Conservation (phyloP, 2,329 filamentous ascomycete species). For the Sporothrix brunneoviolacea region DNA sequence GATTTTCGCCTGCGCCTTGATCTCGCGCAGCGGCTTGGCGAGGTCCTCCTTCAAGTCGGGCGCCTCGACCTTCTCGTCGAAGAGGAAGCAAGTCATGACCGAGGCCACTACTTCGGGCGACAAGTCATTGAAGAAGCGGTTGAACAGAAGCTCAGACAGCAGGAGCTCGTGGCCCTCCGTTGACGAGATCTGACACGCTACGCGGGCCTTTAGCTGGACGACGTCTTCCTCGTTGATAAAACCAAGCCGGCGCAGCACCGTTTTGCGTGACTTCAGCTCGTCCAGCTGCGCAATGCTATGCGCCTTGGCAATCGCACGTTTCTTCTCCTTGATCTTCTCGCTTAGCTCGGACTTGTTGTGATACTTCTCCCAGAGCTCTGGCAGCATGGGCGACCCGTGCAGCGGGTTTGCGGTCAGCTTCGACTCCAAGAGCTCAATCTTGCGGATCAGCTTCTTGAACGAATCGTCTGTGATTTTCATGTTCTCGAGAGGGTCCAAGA, state of each 20-base stretch:
- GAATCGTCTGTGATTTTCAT: slow-evolving; percentile 90
- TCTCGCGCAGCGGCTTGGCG: slow-evolving; percentile 75
- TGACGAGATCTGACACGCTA: slow-evolving; percentile 95
- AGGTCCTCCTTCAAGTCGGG: slow-evolving; percentile 74
- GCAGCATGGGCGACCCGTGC: slow-evolving; percentile 79
- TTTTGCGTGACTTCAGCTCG: slow-evolving; percentile 91
- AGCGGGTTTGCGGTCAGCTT: slow-evolving; percentile 82
- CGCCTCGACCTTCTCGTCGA: slow-evolving; percentile 89
- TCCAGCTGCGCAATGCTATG: slow-evolving; percentile 89
- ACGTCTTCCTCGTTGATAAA: slow-evolving; percentile 97
- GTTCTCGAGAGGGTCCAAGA: slow-evolving; percentile 89
- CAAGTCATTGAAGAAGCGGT: slow-evolving; percentile 96
- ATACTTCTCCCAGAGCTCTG: slow-evolving; percentile 82
- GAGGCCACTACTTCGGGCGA: slow-evolving; percentile 81
- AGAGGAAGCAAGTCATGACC: slow-evolving; percentile 88
- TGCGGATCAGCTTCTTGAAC: slow-evolving; percentile 87
- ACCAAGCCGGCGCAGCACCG: slow-evolving; percentile 83
- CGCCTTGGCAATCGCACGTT: slow-evolving; percentile 78
- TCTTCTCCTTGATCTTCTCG: slow-evolving; percentile 77
- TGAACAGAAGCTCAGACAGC: slow-evolving; percentile 87
- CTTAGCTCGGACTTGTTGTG: slow-evolving; percentile 67
- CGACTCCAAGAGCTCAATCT: slow-evolving; percentile 95
- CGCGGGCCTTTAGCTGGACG: slow-evolving; percentile 91
- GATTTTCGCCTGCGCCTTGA: slow-evolving; percentile 77
- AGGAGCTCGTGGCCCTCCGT: slow-evolving; percentile 86